phyloP scores from a whole-genome alignment of 495 filamentous ascomycete genomes.

The Penicillium ucsense region DNA sequence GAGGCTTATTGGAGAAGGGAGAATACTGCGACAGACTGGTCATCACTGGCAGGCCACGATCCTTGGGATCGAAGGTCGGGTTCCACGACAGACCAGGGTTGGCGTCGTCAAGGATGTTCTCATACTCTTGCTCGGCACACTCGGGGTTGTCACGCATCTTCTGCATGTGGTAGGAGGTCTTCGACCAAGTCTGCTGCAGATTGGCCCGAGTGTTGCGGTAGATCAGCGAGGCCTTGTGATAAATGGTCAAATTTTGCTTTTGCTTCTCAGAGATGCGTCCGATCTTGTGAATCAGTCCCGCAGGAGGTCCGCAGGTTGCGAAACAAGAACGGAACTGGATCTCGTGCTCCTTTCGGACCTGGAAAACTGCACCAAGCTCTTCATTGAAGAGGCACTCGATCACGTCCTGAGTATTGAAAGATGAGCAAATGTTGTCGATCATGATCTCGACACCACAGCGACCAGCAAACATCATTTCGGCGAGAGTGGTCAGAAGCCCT shows the following conservation, averaged over 20 bases:
- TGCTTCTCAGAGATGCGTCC: slow-evolving; percentile 56
- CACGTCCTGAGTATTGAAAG: slow-evolving; percentile 48
- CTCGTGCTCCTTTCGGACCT: slow-evolving; percentile 76
- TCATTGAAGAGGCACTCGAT: slow-evolving; percentile 84
- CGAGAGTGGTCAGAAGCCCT: slow-evolving; percentile 82
- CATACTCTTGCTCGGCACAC: slow-evolving; percentile 80
- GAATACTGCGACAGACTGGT: slow-evolving; percentile 50
- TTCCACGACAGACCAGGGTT: slow-evolving; percentile 84
- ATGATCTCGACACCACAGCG: slow-evolving; percentile 81
- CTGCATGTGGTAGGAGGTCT: slow-evolving; percentile 87
- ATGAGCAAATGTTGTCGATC: slow-evolving; percentile 58
- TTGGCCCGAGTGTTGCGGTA: slow-evolving; percentile 57
- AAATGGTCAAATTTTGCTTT: slow-evolving; percentile 75
- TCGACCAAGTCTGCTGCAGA: slow-evolving; percentile 83
- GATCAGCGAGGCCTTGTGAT: slow-evolving; percentile 55
- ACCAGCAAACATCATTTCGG: slow-evolving; percentile 98
- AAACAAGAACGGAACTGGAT: slow-evolving; percentile 82
- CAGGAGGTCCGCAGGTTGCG: slow-evolving; percentile 80
- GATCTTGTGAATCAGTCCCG: slow-evolving; percentile 70
- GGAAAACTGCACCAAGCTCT: slow-evolving; percentile 95
- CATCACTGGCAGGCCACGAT: slow-evolving; percentile 59
- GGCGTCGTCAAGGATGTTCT: slow-evolving; percentile 59
- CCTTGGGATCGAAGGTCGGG: slow-evolving; percentile 71
- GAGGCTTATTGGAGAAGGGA: slow-evolving; percentile 64
- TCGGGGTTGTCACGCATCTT: slow-evolving; percentile 77